phyloP scores from a whole-genome alignment of 2,329 filamentous ascomycete genomes.

The Fusarium paranaense region DNA sequence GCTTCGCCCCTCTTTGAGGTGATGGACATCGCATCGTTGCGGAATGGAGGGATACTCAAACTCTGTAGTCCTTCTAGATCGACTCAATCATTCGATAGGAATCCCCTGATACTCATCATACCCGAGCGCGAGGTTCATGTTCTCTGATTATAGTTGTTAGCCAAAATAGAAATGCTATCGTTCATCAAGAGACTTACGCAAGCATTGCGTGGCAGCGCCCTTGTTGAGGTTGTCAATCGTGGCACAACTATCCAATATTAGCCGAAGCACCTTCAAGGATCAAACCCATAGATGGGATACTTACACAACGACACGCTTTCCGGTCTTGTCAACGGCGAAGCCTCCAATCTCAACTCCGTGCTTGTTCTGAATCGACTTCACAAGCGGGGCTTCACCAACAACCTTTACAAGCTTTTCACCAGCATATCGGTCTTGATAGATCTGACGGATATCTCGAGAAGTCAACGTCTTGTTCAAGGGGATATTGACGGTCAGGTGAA shows the following conservation, averaged over 20 bases:
- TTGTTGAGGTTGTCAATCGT: constrained; percentile 2
- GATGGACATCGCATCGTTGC: neutral
- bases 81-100: constrained; percentile 53
- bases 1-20: neutral
- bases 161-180: constrained; percentile 45
- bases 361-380: constrained; percentile 82
- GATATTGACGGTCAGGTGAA: constrained; percentile 90
- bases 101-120: constrained; percentile 92
- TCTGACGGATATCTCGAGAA: constrained; percentile 89
- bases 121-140: constrained; percentile 93
- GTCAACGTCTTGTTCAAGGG: constrained; percentile 89
- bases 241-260: neutral
- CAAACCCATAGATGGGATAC: neutral
- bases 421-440: constrained; percentile 96
- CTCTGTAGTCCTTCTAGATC: neutral
- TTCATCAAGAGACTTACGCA: neutral
- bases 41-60: neutral
- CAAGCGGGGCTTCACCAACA: constrained; percentile 82
- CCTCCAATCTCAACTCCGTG: constrained; percentile 95
- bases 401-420: constrained; percentile 96
- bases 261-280: neutral
- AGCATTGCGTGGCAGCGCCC: neutral
- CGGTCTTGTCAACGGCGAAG: constrained; percentile 88
- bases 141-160: constrained; percentile 75
- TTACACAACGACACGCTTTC: constrained; percentile 87